Conservation (phyloP, 2,329 filamentous ascomycete species). For the Calcarisporium arbuscula region DNA sequence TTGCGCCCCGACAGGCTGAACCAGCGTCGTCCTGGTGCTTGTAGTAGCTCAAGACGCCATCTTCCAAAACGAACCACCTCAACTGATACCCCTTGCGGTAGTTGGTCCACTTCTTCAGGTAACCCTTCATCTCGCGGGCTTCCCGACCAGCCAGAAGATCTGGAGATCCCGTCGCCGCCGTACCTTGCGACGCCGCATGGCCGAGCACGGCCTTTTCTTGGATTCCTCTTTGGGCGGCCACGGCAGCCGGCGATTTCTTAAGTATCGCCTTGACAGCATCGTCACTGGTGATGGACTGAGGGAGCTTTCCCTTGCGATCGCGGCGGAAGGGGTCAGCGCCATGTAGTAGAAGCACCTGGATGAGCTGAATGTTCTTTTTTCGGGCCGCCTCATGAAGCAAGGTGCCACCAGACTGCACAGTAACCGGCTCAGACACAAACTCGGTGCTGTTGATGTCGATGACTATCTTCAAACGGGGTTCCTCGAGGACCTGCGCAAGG, state of each 20-base stretch:
- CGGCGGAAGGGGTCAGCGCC: constrained; percentile 93
- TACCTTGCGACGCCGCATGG: constrained; percentile 54
- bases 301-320: constrained; percentile 90
- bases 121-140: constrained; percentile 94
- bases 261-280: constrained; percentile 82
- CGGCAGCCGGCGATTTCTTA: constrained; percentile 90
- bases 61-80: constrained; percentile 95
- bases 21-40: constrained; percentile 98
- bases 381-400: constrained; percentile 89
- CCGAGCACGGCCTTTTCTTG: constrained; percentile 96
- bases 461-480: constrained; percentile 76
- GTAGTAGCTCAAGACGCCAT: constrained; percentile 96
- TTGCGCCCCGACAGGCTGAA: constrained; percentile 91
- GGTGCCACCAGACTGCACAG: constrained; percentile 79
- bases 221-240: constrained; percentile 88
- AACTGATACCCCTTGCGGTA: constrained; percentile 96
- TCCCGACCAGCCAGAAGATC: constrained; percentile 72
- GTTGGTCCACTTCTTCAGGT: constrained; percentile 99
- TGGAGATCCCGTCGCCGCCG: constrained; percentile 44
- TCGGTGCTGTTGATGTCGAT: constrained; percentile 91
- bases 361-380: constrained; percentile 78
- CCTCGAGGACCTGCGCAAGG: constrained; percentile 74
- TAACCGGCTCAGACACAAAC: constrained; percentile 72
- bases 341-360: constrained; percentile 84
- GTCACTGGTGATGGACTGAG: constrained; percentile 94